Evolutionary conservation across 2,329 filamentous ascomycete species (phyloP).

Genomic region (Alternaria consortialis): DNA sequence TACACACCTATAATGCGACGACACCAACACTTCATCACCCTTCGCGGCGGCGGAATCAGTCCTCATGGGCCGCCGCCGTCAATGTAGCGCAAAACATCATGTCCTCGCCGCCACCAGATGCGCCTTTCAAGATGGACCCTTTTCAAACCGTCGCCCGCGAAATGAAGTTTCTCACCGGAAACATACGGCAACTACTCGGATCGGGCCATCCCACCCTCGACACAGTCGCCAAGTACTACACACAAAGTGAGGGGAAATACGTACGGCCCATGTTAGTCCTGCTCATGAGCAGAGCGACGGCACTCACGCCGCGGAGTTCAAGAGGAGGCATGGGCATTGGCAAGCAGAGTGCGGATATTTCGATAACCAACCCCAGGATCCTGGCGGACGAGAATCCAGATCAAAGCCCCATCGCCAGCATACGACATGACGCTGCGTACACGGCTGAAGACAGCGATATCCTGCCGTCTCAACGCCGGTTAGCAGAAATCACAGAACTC

Average conservation of each 20-base stretch:
- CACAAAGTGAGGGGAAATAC: conserved; percentile 95
- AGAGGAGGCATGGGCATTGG: conserved; percentile 31
- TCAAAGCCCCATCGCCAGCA: conserved; percentile 61
- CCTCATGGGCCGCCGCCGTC: conserved; percentile 80
- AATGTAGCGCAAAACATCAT: conserved; percentile 74
- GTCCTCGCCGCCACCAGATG: conserved; percentile 66
- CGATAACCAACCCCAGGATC: conserved; percentile 68
- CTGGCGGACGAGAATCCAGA: conserved; percentile 81
- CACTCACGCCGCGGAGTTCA: conserved; percentile 72
- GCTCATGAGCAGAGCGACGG: conserved; percentile 93
- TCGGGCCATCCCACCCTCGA: conserved; percentile 95
- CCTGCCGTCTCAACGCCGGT: conserved; percentile 87
- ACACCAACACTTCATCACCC: conserved; percentile 48
- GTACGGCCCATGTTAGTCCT: conserved; percentile 93
- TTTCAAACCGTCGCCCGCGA: conserved; percentile 92
- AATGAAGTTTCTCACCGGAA: conserved; percentile 93
- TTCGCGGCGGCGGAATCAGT: conserved; percentile 60
- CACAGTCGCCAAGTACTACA: conserved; percentile 97
- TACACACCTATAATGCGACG: conserved; percentile 14
- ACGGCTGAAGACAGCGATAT: conserved; percentile 69
- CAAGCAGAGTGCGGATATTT: conserved; percentile 60
- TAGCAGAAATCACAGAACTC: conserved; percentile 96
- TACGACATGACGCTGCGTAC: conserved; percentile 57
- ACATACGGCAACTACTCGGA: conserved; percentile 90
- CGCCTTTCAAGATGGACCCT: conserved; percentile 82